Base-by-base conservation (phyloP, 2,329 filamentous ascomycete genomes). In the Chaetothyriales sp. region DNA sequence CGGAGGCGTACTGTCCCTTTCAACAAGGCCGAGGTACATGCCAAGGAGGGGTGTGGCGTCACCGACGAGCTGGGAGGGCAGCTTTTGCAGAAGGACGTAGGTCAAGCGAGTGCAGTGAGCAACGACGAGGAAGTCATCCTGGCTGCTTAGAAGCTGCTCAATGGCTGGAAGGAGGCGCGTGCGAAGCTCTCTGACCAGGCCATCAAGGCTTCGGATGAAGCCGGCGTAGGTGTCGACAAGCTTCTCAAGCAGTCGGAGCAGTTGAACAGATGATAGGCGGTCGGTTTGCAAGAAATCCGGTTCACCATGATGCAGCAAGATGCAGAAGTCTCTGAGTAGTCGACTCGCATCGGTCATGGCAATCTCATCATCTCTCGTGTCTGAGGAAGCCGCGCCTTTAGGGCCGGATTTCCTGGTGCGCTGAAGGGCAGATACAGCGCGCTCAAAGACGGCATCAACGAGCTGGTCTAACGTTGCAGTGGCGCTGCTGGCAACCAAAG, bases 391-490 rank as follows among this genome's bases (percentile, higher is more conserved):
- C 54, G 25, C n/a, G 29, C 18, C 55, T 43, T 22, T 44, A 13
- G 25, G 9, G 13, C 47, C 46, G n/a, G 29, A 29, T 6, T 40
- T 40, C 19, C 51, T 44, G 9, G 8, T 37, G 33, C 33, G 33
- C 13, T 40, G 33, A 15, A 40, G 15, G 33, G 33, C 7, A 40
- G 33, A 40, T 5, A 40, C 33, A 1, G 95, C 88, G 66, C 94
- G 92, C 65, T 97, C 92, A 67, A 95, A 97, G 0, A 95, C 85
- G 0, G 86, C 85, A 29, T 92, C 87, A 6, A 97, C 83, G 13
- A 98, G 77, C 67, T 97, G 92, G 68, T 95, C 90, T 50, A 98
- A 73, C 1, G 92, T 97, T n/a, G 92, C 92, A 22, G 90, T 88
- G 8, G 92, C 92, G 1, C 94, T 97, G 61, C 94, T 94, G 64